Percentiles rank a stretch among this genome's conserved stretches.
Evolutionary conservation across 768 basidiomycete species (phyloP).

Genomic region (Fistulinella prunicolor): DNA sequence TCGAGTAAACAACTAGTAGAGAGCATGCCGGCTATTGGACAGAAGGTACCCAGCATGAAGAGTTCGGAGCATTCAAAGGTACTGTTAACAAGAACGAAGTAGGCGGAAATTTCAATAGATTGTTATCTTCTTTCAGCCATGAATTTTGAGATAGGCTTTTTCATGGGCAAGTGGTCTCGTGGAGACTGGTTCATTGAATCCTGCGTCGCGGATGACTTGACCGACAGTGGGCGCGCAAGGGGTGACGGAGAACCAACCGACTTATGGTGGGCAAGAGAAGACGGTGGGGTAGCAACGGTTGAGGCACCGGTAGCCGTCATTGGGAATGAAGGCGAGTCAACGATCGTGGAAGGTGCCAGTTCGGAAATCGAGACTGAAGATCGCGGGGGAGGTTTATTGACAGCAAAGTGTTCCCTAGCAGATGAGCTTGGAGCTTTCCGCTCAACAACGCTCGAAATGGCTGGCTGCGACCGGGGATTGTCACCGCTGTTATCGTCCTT

Average conservation of each 20-base stretch:
- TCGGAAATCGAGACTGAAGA: neutral
- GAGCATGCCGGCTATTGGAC: too few species aligned
- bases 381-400: conserved; percentile 15
- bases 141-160: conserved; percentile 31
- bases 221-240: conserved; percentile 26
- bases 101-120: neutral
- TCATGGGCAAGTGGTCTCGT: conserved; percentile 1
- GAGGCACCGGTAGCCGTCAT: neutral
- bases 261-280: conserved; percentile 5
- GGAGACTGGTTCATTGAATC: conserved; percentile 1
- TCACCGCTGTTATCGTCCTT: conserved; percentile 25
- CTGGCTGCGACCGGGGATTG: conserved; percentile 36
- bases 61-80: too few species aligned
- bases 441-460: conserved; percentile 25
- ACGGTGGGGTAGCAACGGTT: neutral
- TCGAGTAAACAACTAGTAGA: too few species aligned
- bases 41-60: too few species aligned
- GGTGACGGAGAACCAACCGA: conserved; percentile 10
- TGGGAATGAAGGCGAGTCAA: conserved; percentile 22
- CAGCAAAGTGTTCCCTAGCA: conserved; percentile 13
- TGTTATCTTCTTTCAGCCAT: conserved; percentile 30
- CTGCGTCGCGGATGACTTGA: conserved; percentile 13
- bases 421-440: conserved; percentile 14
- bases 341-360: conserved; percentile 7
- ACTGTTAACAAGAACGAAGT: too few species aligned